Conservation (phyloP, 2,329 filamentous ascomycete genomes). For the Penicillium olsonii region DNA sequence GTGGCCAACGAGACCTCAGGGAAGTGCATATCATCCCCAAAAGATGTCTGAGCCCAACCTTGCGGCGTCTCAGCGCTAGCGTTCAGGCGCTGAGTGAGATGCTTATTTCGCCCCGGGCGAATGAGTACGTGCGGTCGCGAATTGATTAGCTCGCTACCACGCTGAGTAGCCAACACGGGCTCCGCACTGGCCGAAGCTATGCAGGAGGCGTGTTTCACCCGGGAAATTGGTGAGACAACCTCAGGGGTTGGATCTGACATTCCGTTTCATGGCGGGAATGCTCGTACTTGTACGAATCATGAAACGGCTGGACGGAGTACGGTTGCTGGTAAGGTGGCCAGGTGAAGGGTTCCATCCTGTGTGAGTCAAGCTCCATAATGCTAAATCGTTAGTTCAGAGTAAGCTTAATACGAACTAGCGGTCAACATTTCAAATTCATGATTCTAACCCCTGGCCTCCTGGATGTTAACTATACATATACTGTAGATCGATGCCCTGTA, state of each 20-base stretch:
- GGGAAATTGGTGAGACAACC: conserved; percentile 4
- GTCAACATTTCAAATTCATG: too few species aligned
- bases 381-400: conserved; percentile 1
- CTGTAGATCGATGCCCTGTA: conserved; percentile 11
- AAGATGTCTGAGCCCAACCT: not conserved
- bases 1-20: conserved; percentile 3
- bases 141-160: conserved; percentile 23
- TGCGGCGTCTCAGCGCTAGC: conserved; percentile 10
- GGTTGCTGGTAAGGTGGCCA: too few species aligned
- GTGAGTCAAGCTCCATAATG: too few species aligned
- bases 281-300: too few species aligned
- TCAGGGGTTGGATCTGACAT: too few species aligned
- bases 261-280: too few species aligned
- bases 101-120: conserved; percentile 28
- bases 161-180: conserved; percentile 8
- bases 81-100: conserved; percentile 16
- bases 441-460: too few species aligned
- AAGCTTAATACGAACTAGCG: too few species aligned
- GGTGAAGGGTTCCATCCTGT: too few species aligned
- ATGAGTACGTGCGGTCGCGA: conserved; percentile 22
- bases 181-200: conserved; percentile 7
- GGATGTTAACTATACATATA: too few species aligned
- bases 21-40: not conserved
- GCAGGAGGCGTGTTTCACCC: conserved; percentile 14
- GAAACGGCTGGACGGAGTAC: too few species aligned